Evolutionary conservation across 1,284 basidiomycete genomes (phyloP).

Genomic region (Ustilago tritici): DNA sequence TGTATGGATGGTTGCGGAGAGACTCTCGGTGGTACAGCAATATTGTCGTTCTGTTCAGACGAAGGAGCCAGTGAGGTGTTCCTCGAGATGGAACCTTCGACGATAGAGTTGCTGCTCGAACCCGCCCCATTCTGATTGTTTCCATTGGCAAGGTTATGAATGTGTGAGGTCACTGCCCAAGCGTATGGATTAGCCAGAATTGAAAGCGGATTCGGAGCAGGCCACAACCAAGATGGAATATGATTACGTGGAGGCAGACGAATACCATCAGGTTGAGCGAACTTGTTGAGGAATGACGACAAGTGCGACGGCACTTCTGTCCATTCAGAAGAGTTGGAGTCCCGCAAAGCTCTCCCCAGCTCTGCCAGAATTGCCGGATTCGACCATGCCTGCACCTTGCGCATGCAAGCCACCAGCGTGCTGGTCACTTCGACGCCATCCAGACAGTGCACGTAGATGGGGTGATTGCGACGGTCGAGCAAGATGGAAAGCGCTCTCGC

Average conservation of each 20-base stretch:
- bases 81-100: conserved; percentile 10
- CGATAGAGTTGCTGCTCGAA: not conserved
- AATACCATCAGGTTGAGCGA: conserved; percentile 62
- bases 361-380: conserved; percentile 52
- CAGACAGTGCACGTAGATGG: conserved; percentile 67
- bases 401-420: conserved; percentile 62
- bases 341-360: conserved; percentile 55
- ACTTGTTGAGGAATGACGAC: conserved; percentile 59
- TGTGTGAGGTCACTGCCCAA: conserved; percentile 28
- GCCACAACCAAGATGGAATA: conserved; percentile 62
- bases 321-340: conserved; percentile 54
- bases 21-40: not conserved
- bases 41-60: not conserved
- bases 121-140: conserved; percentile 10
- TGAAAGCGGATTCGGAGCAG: conserved; percentile 37
- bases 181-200: conserved; percentile 42
- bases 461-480: conserved; percentile 60
- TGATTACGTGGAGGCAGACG: conserved; percentile 53
- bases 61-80: conserved; percentile 9
- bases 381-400: conserved; percentile 66
- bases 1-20: conserved; percentile 18
- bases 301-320: conserved; percentile 56
- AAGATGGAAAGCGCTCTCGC: conserved; percentile 56
- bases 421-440: conserved; percentile 65
- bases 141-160: conserved; percentile 4